Base-by-base conservation (phyloP, 345 rosid species). In the Abelmoschus esculentus region DNA sequence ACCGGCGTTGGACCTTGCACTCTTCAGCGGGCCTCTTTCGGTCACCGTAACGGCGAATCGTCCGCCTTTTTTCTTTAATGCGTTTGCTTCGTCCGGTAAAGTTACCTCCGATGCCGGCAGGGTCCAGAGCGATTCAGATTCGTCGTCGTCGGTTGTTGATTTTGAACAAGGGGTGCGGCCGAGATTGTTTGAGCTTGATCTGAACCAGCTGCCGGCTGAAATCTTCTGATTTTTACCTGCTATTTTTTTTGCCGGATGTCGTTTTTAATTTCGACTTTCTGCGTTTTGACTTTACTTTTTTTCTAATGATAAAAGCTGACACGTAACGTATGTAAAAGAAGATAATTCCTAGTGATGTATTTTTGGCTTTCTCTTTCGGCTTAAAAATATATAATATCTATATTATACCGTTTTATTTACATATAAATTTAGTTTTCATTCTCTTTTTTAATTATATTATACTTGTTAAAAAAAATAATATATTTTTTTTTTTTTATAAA, bases 101-200 rank as follows among this genome's bases (percentile, higher is more conserved):
- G 74, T 67, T 67, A 26, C 68, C 32, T 70, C 50, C 7, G 61
- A 50, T 14, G 60, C 81, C 14, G 66, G 76, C 3, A 70, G 81
- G 66, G 70, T 79, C 10, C 90, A 83, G 32, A 87, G 89, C 73
- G 96, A 86, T 67, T 84, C 97, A 3, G 90, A 84, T 63, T 87
- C 93, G 0, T 86, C 93, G 0, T 66, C 58, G 4, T 81, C 91
- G 1, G 80, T 84, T 46, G 82, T 88, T 9, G 93, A 85, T 81
- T 84, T 66, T 26, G 85, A 82, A 36, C 82, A 71, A 12, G 67
- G 66, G 4, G 36, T 26, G n/a, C 82, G 52, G 50, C 75, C 76
- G 57, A 78, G 75, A 73, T 58, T 80, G 68, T 83, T 85, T n/a
- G 81, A 78, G 67, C 78, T 91, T 42, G 93, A 91, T 80, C 95